Base-by-base conservation (phyloP, 2,329 filamentous ascomycete genomes). In the Alternaria consortialis region DNA sequence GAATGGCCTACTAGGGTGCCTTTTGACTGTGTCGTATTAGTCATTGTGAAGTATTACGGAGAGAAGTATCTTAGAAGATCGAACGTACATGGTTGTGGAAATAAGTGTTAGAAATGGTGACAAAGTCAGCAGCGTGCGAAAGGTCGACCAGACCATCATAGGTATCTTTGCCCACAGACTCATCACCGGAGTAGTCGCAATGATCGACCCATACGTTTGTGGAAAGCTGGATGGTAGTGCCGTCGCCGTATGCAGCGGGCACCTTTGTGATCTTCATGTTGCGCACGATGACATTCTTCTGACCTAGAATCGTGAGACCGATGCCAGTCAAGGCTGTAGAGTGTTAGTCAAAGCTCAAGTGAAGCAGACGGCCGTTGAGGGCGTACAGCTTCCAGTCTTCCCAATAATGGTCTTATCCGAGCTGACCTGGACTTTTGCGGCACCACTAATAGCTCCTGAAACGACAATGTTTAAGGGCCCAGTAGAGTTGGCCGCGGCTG, bases 191-290 rank as follows among this genome's bases (percentile, higher is more conserved):
- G 2, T 91, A 80, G 64, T 91, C 88, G 72, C 83, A 84, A 79
- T 90, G 88, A 77, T 91, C 88, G 51, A 91, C 80, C 88, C 88
- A 73, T 36, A 75, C 82, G 65, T 89, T 88, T 50, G 73, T 84
- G 0, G 84, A 83, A 7, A 74, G 72, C 76, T 89, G 83, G 60
- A 89, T 85, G 64, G 82, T 84, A 66, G 90, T 84, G 58, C 83
- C 86, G 67, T 90, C 88, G 9, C 87, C 87, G 60, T 85, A 82
- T 9, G 77, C 76, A 8, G 87, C 87, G 20, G 80, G 87, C 11
- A 81, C 71, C 39, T 88, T 86, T 68, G 87, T 84, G 62, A 83
- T 79, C 67, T 88, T 86, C 64, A 90, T 72, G 80, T 90, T 90
- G 40, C 86, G 84, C 61, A 90, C 73, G 61, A 90, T 89, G 48